Evolutionary conservation across 2,329 filamentous ascomycete species (phyloP).

Genomic region (Fusarium papillatum): DNA sequence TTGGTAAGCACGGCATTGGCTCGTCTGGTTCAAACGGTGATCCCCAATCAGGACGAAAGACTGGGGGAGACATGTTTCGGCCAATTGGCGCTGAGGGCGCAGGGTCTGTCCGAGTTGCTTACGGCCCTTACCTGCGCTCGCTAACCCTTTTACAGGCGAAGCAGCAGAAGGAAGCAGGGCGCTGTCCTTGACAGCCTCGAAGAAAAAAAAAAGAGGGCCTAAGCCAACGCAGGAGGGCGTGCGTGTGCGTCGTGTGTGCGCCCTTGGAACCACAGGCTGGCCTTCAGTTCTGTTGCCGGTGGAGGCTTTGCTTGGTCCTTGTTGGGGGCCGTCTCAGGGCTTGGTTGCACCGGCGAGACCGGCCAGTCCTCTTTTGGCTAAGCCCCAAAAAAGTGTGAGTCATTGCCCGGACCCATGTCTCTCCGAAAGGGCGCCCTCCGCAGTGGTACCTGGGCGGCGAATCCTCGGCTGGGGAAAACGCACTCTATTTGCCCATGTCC

Average conservation of each 20-base stretch:
- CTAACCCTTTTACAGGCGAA: slow-evolving; percentile 11
- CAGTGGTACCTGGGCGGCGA: slow-evolving; percentile 29
- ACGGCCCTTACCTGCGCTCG: slow-evolving; percentile 17
- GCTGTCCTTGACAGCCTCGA: neutral
- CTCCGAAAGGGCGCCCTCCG: slow-evolving; percentile 41
- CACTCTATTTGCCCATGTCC: slow-evolving; percentile 23
- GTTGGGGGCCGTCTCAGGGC: slow-evolving; percentile 37
- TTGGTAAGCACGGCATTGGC: slow-evolving; percentile 39
- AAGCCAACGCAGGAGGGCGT: neutral
- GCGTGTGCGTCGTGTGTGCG: neutral
- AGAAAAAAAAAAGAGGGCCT: no score
- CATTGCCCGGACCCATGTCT: slow-evolving; percentile 48
- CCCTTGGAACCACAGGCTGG: neutral
- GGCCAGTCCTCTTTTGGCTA: slow-evolving; percentile 47
- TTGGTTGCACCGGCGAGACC: slow-evolving; percentile 37
- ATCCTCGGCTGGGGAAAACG: slow-evolving; percentile 20
- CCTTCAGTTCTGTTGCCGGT: slow-evolving; percentile 7
- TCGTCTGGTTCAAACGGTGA: slow-evolving; percentile 13
- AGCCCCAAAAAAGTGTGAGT: slow-evolving; percentile 50
- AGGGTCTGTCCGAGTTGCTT: slow-evolving; percentile 34
- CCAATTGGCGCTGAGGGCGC: slow-evolving; percentile 30
- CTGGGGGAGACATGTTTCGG: slow-evolving; percentile 16
- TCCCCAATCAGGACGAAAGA: slow-evolving; percentile 28
- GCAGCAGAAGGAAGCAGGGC: neutral
- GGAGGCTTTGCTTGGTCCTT: slow-evolving; percentile 33